Evolutionary conservation across 148 eudicot species (phyloP).

Genomic region (Chenopodium suecicum): DNA sequence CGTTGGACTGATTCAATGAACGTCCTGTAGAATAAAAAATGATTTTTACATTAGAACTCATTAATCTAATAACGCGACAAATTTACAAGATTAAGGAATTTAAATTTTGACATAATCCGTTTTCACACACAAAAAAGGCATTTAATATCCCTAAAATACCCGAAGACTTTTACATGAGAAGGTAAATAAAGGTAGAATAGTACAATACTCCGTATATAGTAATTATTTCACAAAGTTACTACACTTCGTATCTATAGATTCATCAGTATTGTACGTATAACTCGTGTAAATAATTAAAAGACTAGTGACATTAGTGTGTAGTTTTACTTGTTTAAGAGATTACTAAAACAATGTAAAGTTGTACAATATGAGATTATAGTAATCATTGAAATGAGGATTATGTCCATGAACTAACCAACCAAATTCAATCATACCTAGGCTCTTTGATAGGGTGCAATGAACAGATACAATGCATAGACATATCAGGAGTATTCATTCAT

Average conservation of each 20-base stretch:
- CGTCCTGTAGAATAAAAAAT: slow-evolving; percentile 34
- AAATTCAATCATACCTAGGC: slow-evolving; percentile 6
- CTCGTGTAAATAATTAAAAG: too few species aligned
- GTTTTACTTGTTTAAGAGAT: background rate
- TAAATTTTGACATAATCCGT: background rate
- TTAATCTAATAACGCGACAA: background rate
- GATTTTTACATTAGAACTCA: background rate
- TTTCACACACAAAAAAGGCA: background rate
- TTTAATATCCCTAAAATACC: too few species aligned
- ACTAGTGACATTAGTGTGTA: background rate
- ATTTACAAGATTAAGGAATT: background rate
- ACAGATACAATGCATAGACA: slow-evolving; percentile 1
- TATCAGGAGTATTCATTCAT: background rate
- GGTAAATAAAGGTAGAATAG: too few species aligned
- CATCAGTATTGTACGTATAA: too few species aligned
- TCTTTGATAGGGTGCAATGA: background rate
- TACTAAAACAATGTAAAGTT: too few species aligned
- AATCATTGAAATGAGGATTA: background rate
- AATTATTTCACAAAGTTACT: too few species aligned
- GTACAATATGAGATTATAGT: background rate
- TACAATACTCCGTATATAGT: too few species aligned
- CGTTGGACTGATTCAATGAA: slow-evolving; percentile 50
- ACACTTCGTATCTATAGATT: too few species aligned
- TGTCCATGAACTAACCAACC: slow-evolving; percentile 3
- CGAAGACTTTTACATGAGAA: too few species aligned